phyloP scores from a whole-genome alignment of 768 basidiomycete genomes.

The Mycena rosella region DNA sequence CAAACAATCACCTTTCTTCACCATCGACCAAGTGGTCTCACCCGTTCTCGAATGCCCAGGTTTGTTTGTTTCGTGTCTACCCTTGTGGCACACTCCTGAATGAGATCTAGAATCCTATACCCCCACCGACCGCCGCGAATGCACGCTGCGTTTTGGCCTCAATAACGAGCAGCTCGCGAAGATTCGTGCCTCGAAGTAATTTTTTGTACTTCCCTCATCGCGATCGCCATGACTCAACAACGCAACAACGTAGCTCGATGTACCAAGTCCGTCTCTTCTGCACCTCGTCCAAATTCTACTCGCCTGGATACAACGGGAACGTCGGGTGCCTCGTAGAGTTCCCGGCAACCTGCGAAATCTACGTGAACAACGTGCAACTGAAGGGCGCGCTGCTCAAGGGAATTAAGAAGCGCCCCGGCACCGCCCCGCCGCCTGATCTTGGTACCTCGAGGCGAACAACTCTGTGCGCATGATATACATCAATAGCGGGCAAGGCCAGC shows the following conservation, averaged over 20 bases:
- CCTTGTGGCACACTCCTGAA: not conserved
- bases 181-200: slow-evolving; percentile 16
- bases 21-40: slow-evolving; percentile 61
- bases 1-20: slow-evolving; percentile 67
- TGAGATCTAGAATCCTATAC: slow-evolving; percentile 55
- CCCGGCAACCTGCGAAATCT: slow-evolving; percentile 73
- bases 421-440: slow-evolving; percentile 69
- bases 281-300: slow-evolving; percentile 69
- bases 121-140: slow-evolving; percentile 64
- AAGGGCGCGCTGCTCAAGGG: slow-evolving; percentile 67
- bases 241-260: slow-evolving; percentile 57
- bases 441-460: slow-evolving; percentile 48
- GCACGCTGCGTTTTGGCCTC: slow-evolving; percentile 57
- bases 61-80: not conserved
- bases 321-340: slow-evolving; percentile 71
- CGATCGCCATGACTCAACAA: no score
- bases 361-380: slow-evolving; percentile 63
- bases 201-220: not conserved
- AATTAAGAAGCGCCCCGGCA: slow-evolving; percentile 79
- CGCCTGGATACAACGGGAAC: slow-evolving; percentile 49
- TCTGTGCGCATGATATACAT: slow-evolving; percentile 72
- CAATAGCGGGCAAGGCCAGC: slow-evolving; percentile 64
- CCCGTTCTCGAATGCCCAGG: slow-evolving; percentile 62
- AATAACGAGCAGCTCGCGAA: slow-evolving; percentile 54
- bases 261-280: slow-evolving; percentile 76